Conservation (phyloP, 257 asterid species). For the Plantago ovata region DNA sequence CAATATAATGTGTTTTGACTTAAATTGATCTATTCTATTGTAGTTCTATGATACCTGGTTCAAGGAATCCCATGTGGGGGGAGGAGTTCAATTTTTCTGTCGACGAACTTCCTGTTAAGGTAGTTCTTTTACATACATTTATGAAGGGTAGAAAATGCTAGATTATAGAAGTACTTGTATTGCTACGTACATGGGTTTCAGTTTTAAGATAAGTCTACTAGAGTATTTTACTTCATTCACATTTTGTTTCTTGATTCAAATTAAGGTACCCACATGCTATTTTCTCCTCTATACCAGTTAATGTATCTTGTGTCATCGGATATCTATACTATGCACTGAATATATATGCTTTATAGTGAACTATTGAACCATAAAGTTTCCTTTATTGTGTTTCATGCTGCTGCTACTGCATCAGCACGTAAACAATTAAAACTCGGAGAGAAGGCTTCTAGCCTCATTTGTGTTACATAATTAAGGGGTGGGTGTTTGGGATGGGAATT, state of each 20-base stretch:
- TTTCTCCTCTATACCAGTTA: not conserved
- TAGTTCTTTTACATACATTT: conserved; percentile 27
- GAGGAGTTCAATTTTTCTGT: conserved; percentile 95
- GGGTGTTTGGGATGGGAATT: no score
- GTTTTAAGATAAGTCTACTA: not conserved
- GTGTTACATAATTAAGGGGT: no score
- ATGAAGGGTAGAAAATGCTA: not conserved
- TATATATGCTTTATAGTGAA: not conserved
- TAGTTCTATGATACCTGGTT: conserved; percentile 98
- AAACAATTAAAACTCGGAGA: not conserved
- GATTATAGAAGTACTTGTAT: conserved; percentile 15
- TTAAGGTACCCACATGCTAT: not conserved
- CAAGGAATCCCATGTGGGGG: conserved; percentile 99
- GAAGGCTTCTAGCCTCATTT: not conserved
- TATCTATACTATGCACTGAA: not conserved
- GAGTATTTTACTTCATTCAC: not conserved
- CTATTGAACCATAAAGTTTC: not conserved
- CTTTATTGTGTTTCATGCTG: not conserved
- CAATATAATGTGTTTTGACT: conserved; percentile 13
- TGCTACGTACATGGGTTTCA: conserved; percentile 1
- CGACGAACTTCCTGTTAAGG: conserved; percentile 92
- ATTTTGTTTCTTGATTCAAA: not conserved
- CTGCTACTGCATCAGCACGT: no score
- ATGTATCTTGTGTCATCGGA: not conserved
- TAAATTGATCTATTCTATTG: conserved; percentile 23